phyloP scores from a whole-genome alignment of 2,329 filamentous ascomycete species.

The Cucurbitaria berberidis region DNA sequence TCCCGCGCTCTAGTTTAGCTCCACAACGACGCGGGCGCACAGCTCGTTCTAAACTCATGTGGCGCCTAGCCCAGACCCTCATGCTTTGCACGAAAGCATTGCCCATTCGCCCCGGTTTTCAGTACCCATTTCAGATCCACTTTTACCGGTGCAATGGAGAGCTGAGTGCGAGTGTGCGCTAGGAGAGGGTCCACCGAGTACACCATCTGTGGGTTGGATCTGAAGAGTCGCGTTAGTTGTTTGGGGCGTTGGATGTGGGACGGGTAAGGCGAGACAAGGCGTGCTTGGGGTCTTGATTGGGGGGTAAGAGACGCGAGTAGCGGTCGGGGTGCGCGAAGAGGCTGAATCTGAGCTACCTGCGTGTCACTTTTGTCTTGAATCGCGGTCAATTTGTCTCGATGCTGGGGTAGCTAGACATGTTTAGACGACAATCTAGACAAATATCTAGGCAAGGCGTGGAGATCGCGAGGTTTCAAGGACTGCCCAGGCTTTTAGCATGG shows the following conservation, averaged over 20 bases:
- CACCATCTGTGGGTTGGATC: background rate
- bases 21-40: background rate
- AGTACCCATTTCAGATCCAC: background rate
- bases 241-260: background rate
- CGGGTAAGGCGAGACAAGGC: background rate
- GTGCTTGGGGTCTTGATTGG: background rate
- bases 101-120: background rate
- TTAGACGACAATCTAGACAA: background rate
- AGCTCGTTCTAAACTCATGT: background rate
- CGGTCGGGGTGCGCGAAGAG: background rate
- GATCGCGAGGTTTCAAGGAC: background rate
- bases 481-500: background rate
- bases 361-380: background rate
- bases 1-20: background rate
- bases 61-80: background rate
- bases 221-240: background rate
- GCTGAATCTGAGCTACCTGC: background rate
- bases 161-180: background rate
- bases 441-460: background rate
- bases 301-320: background rate
- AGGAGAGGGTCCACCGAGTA: background rate
- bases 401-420: background rate
- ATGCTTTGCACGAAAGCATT: background rate
- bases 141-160: background rate
- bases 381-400: background rate